Evolutionary conservation across 768 basidiomycete genomes (phyloP).

Genomic region (Panus rudis): DNA sequence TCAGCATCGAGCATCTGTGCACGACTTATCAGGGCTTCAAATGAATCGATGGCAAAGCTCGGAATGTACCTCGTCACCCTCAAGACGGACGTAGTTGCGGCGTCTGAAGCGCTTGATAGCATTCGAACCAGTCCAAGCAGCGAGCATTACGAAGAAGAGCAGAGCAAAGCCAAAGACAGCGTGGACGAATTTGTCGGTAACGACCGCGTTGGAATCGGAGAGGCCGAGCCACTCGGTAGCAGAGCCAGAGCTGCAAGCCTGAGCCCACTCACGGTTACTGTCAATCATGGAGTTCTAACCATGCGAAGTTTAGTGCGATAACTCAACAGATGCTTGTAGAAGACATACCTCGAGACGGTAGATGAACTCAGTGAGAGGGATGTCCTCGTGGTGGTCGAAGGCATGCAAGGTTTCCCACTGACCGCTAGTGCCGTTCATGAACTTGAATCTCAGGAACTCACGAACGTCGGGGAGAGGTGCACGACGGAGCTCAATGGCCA

Average conservation of each 20-base stretch:
- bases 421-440: constrained; percentile 71
- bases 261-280: constrained; percentile 38
- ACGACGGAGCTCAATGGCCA: constrained; percentile 74
- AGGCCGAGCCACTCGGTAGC: constrained; percentile 7
- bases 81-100: constrained; percentile 24
- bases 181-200: constrained; percentile 22
- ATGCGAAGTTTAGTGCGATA: not conserved
- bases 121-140: constrained; percentile 26
- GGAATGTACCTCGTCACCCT: constrained; percentile 32
- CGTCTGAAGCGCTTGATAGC: constrained; percentile 28
- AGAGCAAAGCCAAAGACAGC: constrained; percentile 27
- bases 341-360: constrained; percentile 64
- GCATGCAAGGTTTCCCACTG: constrained; percentile 63
- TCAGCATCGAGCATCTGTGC: no score
- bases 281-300: constrained; percentile 38
- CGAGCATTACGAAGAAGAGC: constrained; percentile 30
- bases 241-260: constrained; percentile 27
- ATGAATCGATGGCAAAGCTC: no score
- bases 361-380: constrained; percentile 80
- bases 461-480: constrained; percentile 69
- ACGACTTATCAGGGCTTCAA: no score
- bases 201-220: constrained; percentile 6
- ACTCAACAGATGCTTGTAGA: not conserved
- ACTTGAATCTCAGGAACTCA: constrained; percentile 78
- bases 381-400: constrained; percentile 69